Base-by-base conservation (phyloP, 257 asterid species). In the Gentiana straminea region DNA sequence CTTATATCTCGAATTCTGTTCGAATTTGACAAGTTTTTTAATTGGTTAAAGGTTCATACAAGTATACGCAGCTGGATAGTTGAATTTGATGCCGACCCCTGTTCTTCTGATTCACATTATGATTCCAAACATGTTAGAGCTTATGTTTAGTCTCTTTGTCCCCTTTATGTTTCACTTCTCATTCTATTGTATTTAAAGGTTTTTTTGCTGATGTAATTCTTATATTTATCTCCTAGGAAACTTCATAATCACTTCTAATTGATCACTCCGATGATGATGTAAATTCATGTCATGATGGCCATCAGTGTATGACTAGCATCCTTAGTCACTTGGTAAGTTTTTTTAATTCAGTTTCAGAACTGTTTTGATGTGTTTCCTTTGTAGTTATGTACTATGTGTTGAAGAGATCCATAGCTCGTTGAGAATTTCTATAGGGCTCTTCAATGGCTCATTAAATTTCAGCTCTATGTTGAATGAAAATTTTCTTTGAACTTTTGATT, bases 1-100 rank as follows among this genome's bases (percentile, higher is more conserved):
- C 24, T 24, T 24, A 24, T 24, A 24, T 38, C 24, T 57, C 35
- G 9, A 48, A 39, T 48, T 15, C 2, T 51, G 9, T 1, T 41
- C 10, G 9, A 41, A 41, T 41, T 24, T 24, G 44, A 37, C 8
- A 7, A 33, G 10, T 2, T 15, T 36, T 2, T 35, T 51, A 35
- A 37, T 45, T 52, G 45, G 13, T 43, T 73, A 58, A 69, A 83
- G 95, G 89, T 85, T 68, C 55, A 72, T 64, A 67, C 76, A 68
- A 68, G 70, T 77, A 81, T 83, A 63, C 75, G 79, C 70, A 78
- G 52, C 67, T 85, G 88, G 84, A 69, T 69, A 11, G 59, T 59
- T 45, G 88, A 68, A 48, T 75, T 84, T 35, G 46, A 41, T 41
- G 46, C 8, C 5, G 46, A 41, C 9, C 4, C 46, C 46, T 41